Base-by-base conservation (phyloP, 176 grass and related monocot genomes). In the Oryza longistaminata region DNA sequence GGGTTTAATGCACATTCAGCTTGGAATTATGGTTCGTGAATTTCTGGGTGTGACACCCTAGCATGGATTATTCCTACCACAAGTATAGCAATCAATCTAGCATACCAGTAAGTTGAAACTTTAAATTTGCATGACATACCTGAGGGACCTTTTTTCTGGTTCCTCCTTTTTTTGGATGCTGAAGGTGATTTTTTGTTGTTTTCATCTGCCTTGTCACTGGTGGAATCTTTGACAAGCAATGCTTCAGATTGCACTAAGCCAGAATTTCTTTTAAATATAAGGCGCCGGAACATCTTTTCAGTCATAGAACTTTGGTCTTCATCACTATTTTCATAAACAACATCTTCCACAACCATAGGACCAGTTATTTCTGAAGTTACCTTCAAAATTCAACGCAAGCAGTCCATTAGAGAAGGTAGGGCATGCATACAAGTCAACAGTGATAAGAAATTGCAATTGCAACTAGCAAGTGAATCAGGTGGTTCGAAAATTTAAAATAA, bases 221-320 rank as follows among this genome's bases (percentile, higher is more conserved):
- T 37, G 42, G 55, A 6, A 53, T 94, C 88, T 87, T 75, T 88
- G 21, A 81, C 74, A 68, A 95, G n/a, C 85, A 95, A 85, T 68
- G 93, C 91, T 87, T 98, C 96, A 80, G 96, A 98, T 87, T 98
- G 96, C 81, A 98, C 87, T 87, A 98, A 95, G 64, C 89, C 88
- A 53, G 83, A 86, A 91, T 90, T 98, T 93, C 96, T 89, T 64
- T 91, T 92, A 81, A 98, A 98, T 78, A 87, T 87, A 88, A 98
- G 93, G 43, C 93, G 89, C 7, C 93, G 85, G 79, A 90, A 98
- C 73, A 87, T 85, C 73, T 80, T 88, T 92, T 85, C 72, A 78
- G 82, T 35, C 22, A 49, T 46, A 71, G 48, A 75, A 72, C 69
- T 74, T 74, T 91, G 87, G 39, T 80, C 90, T 15, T 55, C 85